phyloP scores from a whole-genome alignment of 257 asterid genomes.

The Solanum clarkiae region DNA sequence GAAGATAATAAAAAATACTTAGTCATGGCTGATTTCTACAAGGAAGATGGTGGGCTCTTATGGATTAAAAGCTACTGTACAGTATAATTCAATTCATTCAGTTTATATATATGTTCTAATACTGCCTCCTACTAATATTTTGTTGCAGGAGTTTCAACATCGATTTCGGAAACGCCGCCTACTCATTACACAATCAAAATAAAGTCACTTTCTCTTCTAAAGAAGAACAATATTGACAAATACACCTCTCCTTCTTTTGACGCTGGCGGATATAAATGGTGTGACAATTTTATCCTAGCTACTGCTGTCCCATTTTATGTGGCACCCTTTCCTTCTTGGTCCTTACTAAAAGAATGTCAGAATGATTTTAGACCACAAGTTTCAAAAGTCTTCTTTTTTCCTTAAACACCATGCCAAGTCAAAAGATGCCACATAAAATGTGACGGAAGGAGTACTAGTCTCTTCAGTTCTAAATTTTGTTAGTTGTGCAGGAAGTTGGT shows the following conservation, averaged over 20 bases:
- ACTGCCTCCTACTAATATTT: background rate
- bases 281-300: background rate
- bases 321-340: too few species aligned
- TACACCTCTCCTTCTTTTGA: constrained; percentile 31
- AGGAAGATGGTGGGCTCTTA: background rate
- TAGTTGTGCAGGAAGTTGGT: constrained; percentile 40
- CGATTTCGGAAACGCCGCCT: constrained; percentile 37
- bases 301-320: background rate
- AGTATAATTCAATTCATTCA: background rate
- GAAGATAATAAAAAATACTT: background rate
- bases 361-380: too few species aligned
- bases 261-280: constrained; percentile 78
- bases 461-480: background rate
- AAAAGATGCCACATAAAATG: too few species aligned
- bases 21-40: background rate
- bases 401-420: too few species aligned
- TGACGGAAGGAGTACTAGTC: background rate
- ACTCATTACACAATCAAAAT: constrained; percentile 32
- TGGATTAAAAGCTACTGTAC: background rate
- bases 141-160: constrained; percentile 6
- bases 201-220: constrained; percentile 31
- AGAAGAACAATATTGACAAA: constrained; percentile 28
- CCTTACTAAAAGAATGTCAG: too few species aligned
- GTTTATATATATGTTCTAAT: background rate
- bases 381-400: too few species aligned